phyloP scores from a whole-genome alignment of 495 filamentous ascomycete species.

The Achaetomiella virescens region DNA sequence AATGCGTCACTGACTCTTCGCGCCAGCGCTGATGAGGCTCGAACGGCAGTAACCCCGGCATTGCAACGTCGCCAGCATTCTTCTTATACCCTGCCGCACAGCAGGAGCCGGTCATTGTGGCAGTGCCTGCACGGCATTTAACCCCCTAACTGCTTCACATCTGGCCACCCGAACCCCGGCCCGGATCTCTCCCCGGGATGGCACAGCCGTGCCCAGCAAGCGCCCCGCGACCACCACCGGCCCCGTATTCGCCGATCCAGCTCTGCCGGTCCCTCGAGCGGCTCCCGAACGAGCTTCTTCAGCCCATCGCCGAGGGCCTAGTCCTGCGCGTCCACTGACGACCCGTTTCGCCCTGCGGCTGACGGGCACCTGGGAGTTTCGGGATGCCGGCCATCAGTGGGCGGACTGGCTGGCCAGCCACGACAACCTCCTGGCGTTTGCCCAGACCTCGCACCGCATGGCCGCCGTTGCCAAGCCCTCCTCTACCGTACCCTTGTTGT shows the following conservation, averaged over 20 bases:
- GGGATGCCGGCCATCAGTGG: constrained; percentile 27
- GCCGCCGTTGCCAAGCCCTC: constrained; percentile 26
- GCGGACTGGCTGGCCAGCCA: constrained; percentile 23
- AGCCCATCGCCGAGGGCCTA: constrained; percentile 26
- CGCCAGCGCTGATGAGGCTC: constrained; percentile 5
- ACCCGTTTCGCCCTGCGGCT: constrained; percentile 28
- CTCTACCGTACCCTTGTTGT: constrained; percentile 31
- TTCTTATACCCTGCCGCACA: neutral
- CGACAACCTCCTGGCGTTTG: constrained; percentile 21
- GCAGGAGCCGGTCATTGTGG: neutral
- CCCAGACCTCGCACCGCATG: constrained; percentile 29
- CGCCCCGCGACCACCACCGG: neutral
- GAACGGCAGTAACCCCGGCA: neutral
- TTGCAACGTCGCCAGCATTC: neutral
- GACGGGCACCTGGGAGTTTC: constrained; percentile 30
- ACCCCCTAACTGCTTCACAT: neutral
- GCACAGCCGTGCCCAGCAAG: neutral
- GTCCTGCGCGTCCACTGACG: constrained; percentile 20
- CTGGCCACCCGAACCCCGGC: neutral
- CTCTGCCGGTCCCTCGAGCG: constrained; percentile 16
- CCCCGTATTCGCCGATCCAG: neutral
- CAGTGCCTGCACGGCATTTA: constrained; percentile 5
- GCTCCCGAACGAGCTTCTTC: constrained; percentile 27
- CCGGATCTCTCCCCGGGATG: constrained; percentile 1
- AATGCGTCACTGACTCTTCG: neutral